Evolutionary conservation across 495 filamentous ascomycete genomes (phyloP).

Genomic region (Platismatia glauca): DNA sequence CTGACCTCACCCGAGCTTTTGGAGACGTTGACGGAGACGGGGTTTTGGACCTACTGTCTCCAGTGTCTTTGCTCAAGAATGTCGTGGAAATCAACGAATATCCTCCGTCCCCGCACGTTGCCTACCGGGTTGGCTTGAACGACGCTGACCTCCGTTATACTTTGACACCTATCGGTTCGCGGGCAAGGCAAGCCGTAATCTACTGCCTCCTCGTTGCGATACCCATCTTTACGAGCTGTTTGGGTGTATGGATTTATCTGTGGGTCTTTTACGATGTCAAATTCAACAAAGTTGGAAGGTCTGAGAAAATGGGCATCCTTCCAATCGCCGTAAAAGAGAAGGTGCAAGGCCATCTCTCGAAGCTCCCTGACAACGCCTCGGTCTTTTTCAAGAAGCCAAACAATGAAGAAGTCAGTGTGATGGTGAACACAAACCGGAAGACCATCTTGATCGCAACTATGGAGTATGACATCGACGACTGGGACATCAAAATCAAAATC

Average conservation of each 20-base stretch:
- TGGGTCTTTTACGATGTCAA: constrained; percentile 44
- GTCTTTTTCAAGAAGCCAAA: constrained; percentile 13
- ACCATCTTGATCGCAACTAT: constrained; percentile 43
- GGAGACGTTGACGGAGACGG: constrained; percentile 44
- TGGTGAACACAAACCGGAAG: constrained; percentile 15
- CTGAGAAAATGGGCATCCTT: constrained; percentile 21
- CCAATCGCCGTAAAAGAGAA: constrained; percentile 19
- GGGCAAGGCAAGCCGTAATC: constrained; percentile 34
- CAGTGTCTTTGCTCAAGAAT: constrained; percentile 33
- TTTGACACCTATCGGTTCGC: constrained; percentile 36
- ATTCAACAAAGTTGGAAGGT: constrained; percentile 39
- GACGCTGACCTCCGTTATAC: constrained; percentile 38
- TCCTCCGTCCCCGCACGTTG: constrained; percentile 37
- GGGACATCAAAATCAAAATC: constrained; percentile 44
- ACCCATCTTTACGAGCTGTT: constrained; percentile 33
- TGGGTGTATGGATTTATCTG: constrained; percentile 38
- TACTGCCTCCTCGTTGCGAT: constrained; percentile 38
- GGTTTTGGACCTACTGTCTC: constrained; percentile 37
- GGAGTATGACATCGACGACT: constrained; percentile 45
- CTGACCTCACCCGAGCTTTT: constrained; percentile 39
- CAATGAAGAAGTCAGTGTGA: constrained; percentile 14
- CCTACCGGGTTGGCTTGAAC: constrained; percentile 36
- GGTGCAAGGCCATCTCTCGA: constrained; percentile 5
- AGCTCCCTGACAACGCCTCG: constrained; percentile 13
- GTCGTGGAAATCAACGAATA: constrained; percentile 40